These are phyloP conservation scores for Fusarium circinatum DNA, from an alignment of 2,329 filamentous ascomycete species.

Conservation along the genomic window DNA sequence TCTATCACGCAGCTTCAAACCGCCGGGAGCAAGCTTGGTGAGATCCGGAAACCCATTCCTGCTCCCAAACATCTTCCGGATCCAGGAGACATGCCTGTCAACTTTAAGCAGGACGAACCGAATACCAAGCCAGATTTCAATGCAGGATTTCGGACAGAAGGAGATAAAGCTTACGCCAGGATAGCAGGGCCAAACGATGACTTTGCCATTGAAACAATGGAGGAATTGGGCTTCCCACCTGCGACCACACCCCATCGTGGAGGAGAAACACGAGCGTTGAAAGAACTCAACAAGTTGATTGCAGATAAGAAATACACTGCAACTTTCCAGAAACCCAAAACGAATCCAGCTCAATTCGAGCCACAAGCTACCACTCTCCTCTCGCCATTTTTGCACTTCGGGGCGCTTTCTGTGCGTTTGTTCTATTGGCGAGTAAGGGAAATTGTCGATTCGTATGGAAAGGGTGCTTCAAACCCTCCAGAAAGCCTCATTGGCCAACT, in stretches of 20 bases:
- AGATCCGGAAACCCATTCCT: constrained; percentile 69
- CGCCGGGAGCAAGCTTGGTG: constrained; percentile 70
- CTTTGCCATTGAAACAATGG: constrained; percentile 76
- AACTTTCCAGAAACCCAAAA: constrained; percentile 80
- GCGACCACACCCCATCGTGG: constrained; percentile 75
- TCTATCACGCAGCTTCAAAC: constrained; percentile 73
- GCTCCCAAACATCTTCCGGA: constrained; percentile 69
- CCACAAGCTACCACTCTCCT: constrained; percentile 79
- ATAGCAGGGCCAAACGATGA: constrained; percentile 75
- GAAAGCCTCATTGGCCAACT: constrained; percentile 78
- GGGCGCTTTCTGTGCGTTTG: constrained; percentile 73
- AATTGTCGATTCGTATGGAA: constrained; percentile 66
- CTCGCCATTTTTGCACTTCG: constrained; percentile 80
- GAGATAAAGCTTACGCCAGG: constrained; percentile 67
- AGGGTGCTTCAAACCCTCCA: constrained; percentile 69
- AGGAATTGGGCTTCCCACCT: constrained; percentile 73
- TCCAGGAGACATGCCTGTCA: constrained; percentile 70
- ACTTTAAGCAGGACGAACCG: constrained; percentile 67
- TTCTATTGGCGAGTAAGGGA: constrained; percentile 79
- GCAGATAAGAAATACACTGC: constrained; percentile 73
- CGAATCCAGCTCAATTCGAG: constrained; percentile 77
- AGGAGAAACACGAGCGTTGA: constrained; percentile 74
- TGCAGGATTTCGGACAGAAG: constrained; percentile 59
- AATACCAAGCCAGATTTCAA: constrained; percentile 69
- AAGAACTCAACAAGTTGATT: constrained; percentile 67